Evolutionary conservation across 148 eudicot genomes (phyloP), one percentile per base, ranked within the genome.

Genomic region (Cornus kousa): DNA sequence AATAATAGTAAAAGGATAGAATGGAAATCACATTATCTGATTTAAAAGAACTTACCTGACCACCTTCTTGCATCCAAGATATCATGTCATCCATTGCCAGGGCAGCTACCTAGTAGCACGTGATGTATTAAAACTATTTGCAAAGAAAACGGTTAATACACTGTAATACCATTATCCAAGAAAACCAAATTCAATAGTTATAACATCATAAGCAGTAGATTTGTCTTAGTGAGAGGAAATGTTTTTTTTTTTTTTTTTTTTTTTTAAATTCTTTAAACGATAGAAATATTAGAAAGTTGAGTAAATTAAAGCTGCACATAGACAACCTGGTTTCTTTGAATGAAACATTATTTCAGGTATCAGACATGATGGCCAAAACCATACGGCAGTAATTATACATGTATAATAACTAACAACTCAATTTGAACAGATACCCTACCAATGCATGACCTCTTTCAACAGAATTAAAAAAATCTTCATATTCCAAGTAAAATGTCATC

Each of bases 31-130:
- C 60, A 79, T 13, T 35, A 70, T 57, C 28, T 14, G 77, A 81
- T 59, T 24, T 57, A 23, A 68, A 70, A 81, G 11, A 78, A 90
- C 94, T 70, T 85, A 93, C 99, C 84, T 96, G 99, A 72, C 99
- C 99, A 79, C 99, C 99, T 86, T 96, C 99, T 80, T 96, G 92
- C 99, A 96, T 94, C 99, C 99, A 96, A 81, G 97, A 86, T 85
- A 96, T 96, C 99, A 96, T 96, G 82, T 96, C 98, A 80, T 96
- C 98, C 99, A 96, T 90, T 31, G 99, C 99, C 74, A 96, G 87
- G 75, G 99, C 99, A 82, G 99, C 99, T 73, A 96, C 99, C 99
- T 96, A 88, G 85, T 81, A 90, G 87, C 85, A 90, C 39, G 79
- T 71, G 81, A 83, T 74, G 77, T 66, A 74, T 85, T 81, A 85